These are phyloP conservation scores for Cicer cuneatum DNA, from an alignment of 306 rosid genomes.

Conservation along the genomic window DNA sequence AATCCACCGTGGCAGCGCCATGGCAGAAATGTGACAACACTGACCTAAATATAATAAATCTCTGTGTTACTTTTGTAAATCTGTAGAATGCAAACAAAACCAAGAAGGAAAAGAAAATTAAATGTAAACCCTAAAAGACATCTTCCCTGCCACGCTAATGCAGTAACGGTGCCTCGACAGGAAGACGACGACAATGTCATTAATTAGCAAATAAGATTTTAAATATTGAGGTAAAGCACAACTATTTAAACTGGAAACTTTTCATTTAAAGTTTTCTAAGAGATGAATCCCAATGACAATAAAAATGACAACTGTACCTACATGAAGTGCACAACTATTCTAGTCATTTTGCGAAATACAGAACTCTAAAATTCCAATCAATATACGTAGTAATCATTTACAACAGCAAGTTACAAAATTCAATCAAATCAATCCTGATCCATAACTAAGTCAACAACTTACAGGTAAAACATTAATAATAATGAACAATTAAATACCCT, in stretches of 20 bases:
- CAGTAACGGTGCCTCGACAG: neutral
- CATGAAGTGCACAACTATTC: constrained; percentile 32
- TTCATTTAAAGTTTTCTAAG: constrained; percentile 7
- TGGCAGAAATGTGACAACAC: neutral
- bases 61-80: constrained; percentile 1
- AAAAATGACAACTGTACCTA: constrained; percentile 4
- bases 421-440: constrained; percentile 42
- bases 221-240: constrained; percentile 2
- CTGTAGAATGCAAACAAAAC: constrained; percentile 21
- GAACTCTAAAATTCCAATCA: constrained; percentile 29
- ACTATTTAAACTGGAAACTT: constrained; percentile 31
- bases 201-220: neutral
- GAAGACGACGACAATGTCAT: constrained; percentile 7
- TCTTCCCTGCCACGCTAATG: constrained; percentile 15
- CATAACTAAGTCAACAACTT: constrained; percentile 29
- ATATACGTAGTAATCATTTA: constrained; percentile 36
- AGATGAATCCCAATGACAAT: constrained; percentile 17
- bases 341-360: constrained; percentile 21
- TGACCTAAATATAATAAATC: neutral
- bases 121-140: constrained; percentile 39
- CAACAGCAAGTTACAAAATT: constrained; percentile 23
- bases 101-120: constrained; percentile 11
- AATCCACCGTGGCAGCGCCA: neutral
- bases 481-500: constrained; percentile 19
- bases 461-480: neutral